phyloP scores from a whole-genome alignment of 495 filamentous ascomycete species.

The Aspergillus avenaceus region DNA sequence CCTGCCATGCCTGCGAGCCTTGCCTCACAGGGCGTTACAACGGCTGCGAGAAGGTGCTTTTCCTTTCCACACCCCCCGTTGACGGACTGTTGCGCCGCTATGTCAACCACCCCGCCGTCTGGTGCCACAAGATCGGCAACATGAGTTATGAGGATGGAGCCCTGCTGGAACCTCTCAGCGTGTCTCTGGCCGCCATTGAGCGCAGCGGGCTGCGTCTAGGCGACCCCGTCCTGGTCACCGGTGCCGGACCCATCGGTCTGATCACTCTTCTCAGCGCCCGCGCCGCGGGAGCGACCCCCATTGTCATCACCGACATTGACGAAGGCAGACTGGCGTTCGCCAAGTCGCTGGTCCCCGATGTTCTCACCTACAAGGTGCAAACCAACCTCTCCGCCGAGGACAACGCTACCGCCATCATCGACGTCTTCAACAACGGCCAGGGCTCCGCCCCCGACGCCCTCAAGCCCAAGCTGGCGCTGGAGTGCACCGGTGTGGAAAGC shows the following conservation, averaged over 20 bases:
- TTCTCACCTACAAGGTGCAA: slow-evolving; percentile 75
- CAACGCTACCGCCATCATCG: slow-evolving; percentile 60
- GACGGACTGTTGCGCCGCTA: slow-evolving; percentile 87
- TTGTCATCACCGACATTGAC: slow-evolving; percentile 92
- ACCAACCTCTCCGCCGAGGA: slow-evolving; percentile 62
- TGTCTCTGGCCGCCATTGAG: slow-evolving; percentile 80
- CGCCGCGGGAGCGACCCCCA: slow-evolving; percentile 79
- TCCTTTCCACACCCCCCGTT: slow-evolving; percentile 85
- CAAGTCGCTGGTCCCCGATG: slow-evolving; percentile 67
- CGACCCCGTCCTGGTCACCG: slow-evolving; percentile 80
- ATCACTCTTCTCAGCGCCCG: slow-evolving; percentile 76
- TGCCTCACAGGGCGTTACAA: slow-evolving; percentile 91
- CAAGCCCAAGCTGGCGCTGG: slow-evolving; percentile 72
- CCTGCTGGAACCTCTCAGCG: slow-evolving; percentile 79
- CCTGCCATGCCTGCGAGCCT: slow-evolving; percentile 83
- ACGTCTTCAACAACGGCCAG: slow-evolving; percentile 40
- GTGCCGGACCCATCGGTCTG: slow-evolving; percentile 86
- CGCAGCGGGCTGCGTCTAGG: slow-evolving; percentile 72
- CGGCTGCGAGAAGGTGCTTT: slow-evolving; percentile 77
- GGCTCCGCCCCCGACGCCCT: slow-evolving; percentile 58
- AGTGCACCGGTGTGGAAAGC: slow-evolving; percentile 93
- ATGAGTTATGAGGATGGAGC: slow-evolving; percentile 90
- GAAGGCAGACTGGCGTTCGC: slow-evolving; percentile 78
- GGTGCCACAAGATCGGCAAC: slow-evolving; percentile 88
- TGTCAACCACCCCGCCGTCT: slow-evolving; percentile 85